Evolutionary conservation across 2,329 filamentous ascomycete species (phyloP), one percentile per base, ranked within the genome.

Genomic region (Penicillium janthinellum): DNA sequence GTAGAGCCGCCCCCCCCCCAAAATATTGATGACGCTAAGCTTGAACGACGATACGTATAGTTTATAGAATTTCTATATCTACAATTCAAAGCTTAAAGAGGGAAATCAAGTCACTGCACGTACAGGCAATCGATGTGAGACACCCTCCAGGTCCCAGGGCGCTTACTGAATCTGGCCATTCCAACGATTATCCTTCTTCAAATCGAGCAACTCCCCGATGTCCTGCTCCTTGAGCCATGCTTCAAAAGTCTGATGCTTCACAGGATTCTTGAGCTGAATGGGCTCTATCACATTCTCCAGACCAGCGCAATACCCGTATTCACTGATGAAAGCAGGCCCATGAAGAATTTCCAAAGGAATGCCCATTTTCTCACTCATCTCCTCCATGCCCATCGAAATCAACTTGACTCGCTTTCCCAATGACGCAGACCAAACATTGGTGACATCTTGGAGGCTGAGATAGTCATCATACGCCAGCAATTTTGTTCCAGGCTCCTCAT

Each of bases 401-500:
- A 49, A 35, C 28, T 35, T 35, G 15, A 17, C 47, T 34, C 34
- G 15, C 47, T 49, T 20, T 35, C 28, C 47, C 47, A 35, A 14
- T 12, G 31, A 14, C 7, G 3, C 22, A 20, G 47, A 49, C 47
- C 47, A 49, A 14, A 20, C 11, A 35, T 49, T 25, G 6, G 31
- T 35, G 28, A 35, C 22, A 4, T 20, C 6, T 3, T 49, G 47
- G 17, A 49, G 47, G 31, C 67, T 75, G 8, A 79, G 50, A 49
- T 75, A 71, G 49, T 72, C 75, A 50, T 82, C 77, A 56, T 80
- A 82, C 0, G 80, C 82, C 1, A 82, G 64, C 1, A 84, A 67
- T 31, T 78, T 81, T 1, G 70, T 78, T 0, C 77, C 74, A 0
- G 75, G 61, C 0, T 65, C 66, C 53, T 81, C 78, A 22, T 76